Evolutionary conservation across 768 basidiomycete species (phyloP), one percentile per base, ranked within the genome.

Genomic region (Kwoniella shandongensis): DNA sequence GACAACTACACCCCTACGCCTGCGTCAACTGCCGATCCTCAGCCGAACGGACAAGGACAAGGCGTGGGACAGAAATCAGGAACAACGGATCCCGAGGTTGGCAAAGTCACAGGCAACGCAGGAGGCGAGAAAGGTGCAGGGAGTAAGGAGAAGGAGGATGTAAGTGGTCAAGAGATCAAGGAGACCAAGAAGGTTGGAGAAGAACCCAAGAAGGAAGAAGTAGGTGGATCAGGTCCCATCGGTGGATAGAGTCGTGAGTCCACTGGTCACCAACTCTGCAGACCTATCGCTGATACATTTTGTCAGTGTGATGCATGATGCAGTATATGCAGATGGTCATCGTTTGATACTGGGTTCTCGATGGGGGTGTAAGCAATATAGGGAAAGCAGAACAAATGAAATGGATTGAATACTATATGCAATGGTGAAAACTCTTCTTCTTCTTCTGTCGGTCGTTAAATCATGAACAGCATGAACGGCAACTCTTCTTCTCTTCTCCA

Each of bases 111-210:
- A n/a, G 54, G 63, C 3, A 59, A 59, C 25, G 60, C 53, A 15
- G 58, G 57, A 22, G 62, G 60, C 18, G 25, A 61, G 51, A 48
- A 61, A 17, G 65, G 57, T 22, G 53, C 48, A 13, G 32, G 32
- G 7, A 50, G 56, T 30, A 39, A 57, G 30, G 39, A 39, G 2
- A 50, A 57, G 10, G 57, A 49, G 18, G 27, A 61, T n/a, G 44
- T 52, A 0, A 49, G 50, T 4, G 60, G 48, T n/a, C 57, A 63
- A 44, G 61, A 65, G 46, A 59, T 67, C n/a, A 60, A 53, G 29
- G 72, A 73, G 61, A 73, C 72, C 22, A 73, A 73, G 61, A 73
- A 73, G 53, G 39, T 73, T 23, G 72, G 72, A 17, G 61, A 70
- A 45, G 55, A 62, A 7, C 68, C 71, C 4, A 70, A 70, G 69